Evolutionary conservation across 2,329 filamentous ascomycete species (phyloP), one percentile per base, ranked within the genome.

Genomic region (Penicillium brasilianum): DNA sequence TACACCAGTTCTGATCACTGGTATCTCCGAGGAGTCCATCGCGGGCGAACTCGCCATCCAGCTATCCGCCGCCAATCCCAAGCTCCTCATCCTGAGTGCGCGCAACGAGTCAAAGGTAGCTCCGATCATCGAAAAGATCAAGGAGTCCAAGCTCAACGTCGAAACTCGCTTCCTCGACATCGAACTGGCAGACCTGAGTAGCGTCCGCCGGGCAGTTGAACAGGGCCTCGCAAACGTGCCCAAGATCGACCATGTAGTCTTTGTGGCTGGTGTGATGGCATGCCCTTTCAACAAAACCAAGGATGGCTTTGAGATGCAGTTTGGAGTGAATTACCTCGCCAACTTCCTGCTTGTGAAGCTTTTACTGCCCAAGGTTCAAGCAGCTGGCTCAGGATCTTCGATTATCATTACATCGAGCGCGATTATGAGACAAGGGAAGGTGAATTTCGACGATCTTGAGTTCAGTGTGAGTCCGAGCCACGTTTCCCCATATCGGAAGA

Each of bases 291-390:
- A 43, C 30, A 67, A 56, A 41, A 69, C 67, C 4, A 65, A 63
- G 13, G 63, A 70, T 59, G 69, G 68, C 6, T 70, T 78, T 22
- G 78, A 81, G 56, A 66, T 69, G 4, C 74, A 82, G 57, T 76
- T 82, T 2, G 81, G 78, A 8, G 77, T 78, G n/a, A 85, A 85
- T 67, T 78, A 84, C 61, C 62, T 85, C 13, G 80, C 81, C 0
- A 80, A 84, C 34, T 83, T 83, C 64, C 67, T 82, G 11, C 71
- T 84, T 28, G 80, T 81, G 0, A 78, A 80, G 39, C 72, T 83
- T 18, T 75, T 84, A n/a, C 67, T 81, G 46, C 77, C 80, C 0
- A 76, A 76, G 32, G 61, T 84, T 1, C 63, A 77, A 34, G 72
- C 73, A 5, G 77, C 77, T 0, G 77, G 77, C 0, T 83, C 30